Evolutionary conservation across 2,329 filamentous ascomycete species (phyloP).

Genomic region (Phoma herbarum): DNA sequence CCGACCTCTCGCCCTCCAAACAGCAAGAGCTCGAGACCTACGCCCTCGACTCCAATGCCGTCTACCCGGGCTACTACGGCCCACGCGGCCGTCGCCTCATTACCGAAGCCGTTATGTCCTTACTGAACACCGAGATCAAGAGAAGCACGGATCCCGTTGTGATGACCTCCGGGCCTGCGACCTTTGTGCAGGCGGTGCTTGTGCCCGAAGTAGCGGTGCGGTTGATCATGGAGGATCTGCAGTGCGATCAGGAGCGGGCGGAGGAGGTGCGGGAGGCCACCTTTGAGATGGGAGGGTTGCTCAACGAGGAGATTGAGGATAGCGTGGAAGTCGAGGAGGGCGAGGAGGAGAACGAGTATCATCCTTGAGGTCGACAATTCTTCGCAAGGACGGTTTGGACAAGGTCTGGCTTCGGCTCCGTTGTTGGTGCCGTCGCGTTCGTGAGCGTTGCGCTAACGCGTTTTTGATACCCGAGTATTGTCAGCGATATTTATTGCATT

Average conservation of each 20-base stretch:
- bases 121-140: constrained; percentile 41
- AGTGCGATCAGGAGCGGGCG: constrained; percentile 55
- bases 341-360: constrained; percentile 29
- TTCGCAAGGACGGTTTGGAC: too few species aligned
- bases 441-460: neutral
- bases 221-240: constrained; percentile 67
- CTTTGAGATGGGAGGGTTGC: constrained; percentile 69
- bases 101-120: constrained; percentile 58
- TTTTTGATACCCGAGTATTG: constrained; percentile 6
- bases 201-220: constrained; percentile 73
- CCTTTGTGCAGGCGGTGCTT: constrained; percentile 60
- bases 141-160: constrained; percentile 42
- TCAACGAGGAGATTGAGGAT: constrained; percentile 72
- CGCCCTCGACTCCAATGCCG: constrained; percentile 30
- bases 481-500: constrained; percentile 1
- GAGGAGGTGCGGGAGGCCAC: constrained; percentile 71
- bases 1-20: constrained; percentile 54
- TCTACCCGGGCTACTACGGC: constrained; percentile 78
- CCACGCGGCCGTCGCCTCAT: constrained; percentile 75
- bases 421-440: too few species aligned
- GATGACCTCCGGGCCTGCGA: constrained; percentile 40
- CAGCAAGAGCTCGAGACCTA: constrained; percentile 40
- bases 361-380: neutral
- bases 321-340: constrained; percentile 41
- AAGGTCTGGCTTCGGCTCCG: too few species aligned